These are phyloP conservation scores for Lasiosphaeriaceae sp. DNA, from an alignment of 495 filamentous ascomycete species.

Conservation along the genomic window DNA sequence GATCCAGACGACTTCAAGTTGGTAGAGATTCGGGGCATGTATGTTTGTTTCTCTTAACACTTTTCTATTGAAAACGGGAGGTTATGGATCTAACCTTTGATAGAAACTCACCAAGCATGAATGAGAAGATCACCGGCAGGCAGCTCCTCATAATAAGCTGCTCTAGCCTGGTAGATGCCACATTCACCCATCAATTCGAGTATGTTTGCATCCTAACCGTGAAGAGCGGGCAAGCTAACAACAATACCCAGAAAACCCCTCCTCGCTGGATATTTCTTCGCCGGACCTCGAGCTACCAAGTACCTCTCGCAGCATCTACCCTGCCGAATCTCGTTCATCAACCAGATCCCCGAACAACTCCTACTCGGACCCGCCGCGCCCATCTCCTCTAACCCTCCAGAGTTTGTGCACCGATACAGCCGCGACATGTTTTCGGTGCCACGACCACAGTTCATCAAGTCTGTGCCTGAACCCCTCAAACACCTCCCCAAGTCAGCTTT, in stretches of 20 bases:
- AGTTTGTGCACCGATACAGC: constrained; percentile 33
- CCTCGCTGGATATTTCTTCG: constrained; percentile 49
- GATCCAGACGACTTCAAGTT: constrained; percentile 7
- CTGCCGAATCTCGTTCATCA: constrained; percentile 43
- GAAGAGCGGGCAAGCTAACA: too few species aligned
- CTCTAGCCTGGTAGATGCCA: constrained; percentile 15
- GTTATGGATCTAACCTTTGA: neutral
- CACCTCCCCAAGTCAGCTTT: neutral
- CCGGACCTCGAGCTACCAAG: constrained; percentile 42
- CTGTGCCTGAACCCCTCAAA: neutral
- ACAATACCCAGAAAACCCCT: constrained; percentile 23
- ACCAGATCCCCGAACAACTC: constrained; percentile 47
- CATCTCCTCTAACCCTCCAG: neutral
- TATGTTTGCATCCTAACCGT: neutral
- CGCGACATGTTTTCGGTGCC: constrained; percentile 35
- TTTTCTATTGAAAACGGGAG: too few species aligned
- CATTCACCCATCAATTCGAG: constrained; percentile 10
- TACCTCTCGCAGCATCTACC: constrained; percentile 52
- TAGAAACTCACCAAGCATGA: constrained; percentile 10
- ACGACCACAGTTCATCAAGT: constrained; percentile 36
- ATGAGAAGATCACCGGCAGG: constrained; percentile 11
- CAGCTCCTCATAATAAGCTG: constrained; percentile 13
- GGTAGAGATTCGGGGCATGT: constrained; percentile 12
- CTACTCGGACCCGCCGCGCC: constrained; percentile 45
- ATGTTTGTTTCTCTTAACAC: neutral